phyloP scores from a whole-genome alignment of 495 filamentous ascomycete species.

The Tuber aestivum region DNA sequence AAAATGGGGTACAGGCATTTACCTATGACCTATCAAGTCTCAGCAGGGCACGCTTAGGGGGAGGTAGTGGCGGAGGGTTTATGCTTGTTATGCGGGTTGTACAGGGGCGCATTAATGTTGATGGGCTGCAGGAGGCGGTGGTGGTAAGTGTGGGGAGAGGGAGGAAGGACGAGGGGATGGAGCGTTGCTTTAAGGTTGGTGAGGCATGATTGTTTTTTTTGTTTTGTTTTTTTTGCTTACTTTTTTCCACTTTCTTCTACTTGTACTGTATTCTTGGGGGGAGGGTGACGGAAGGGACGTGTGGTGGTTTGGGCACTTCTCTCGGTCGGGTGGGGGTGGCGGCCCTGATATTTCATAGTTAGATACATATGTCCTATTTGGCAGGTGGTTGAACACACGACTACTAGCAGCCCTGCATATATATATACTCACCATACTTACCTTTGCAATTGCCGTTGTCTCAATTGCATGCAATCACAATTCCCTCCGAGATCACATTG shows the following conservation, averaged over 20 bases:
- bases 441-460: not conserved
- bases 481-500: not conserved
- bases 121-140: constrained; percentile 7
- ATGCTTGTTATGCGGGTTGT: constrained; percentile 8
- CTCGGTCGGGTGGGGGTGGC: not conserved
- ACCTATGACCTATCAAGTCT: not conserved
- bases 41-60: constrained; percentile 12
- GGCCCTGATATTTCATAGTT: too few relatives aligned
- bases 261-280: too few relatives aligned
- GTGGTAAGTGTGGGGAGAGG: constrained; percentile 8
- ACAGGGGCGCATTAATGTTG: not conserved
- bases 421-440: not conserved
- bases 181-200: not conserved
- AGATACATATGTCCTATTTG: too few relatives aligned
- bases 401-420: not conserved
- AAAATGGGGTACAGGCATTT: constrained; percentile 14
- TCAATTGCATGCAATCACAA: not conserved
- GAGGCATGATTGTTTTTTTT: not conserved
- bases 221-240: not conserved
- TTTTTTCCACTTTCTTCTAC: too few relatives aligned
- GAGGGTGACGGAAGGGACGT: not conserved
- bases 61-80: constrained; percentile 13
- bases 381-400: too few relatives aligned
- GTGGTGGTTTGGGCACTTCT: not conserved
- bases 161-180: not conserved